These are phyloP conservation scores for Aspergillus ibericus DNA, from an alignment of 2,329 filamentous ascomycete genomes.

Conservation along the genomic window DNA sequence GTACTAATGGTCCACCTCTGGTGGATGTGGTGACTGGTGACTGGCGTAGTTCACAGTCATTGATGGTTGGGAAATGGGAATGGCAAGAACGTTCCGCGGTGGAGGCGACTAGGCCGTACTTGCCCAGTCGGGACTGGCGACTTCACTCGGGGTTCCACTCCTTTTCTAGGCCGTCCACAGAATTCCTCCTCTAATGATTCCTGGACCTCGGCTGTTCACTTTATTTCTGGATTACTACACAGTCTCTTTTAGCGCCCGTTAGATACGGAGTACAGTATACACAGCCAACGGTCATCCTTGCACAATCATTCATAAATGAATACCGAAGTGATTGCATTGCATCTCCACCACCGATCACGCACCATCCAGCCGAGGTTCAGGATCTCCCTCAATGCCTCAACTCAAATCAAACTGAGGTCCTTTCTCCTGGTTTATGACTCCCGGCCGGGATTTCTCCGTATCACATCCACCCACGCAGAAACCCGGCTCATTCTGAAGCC, in stretches of 20 bases:
- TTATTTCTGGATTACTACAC: no score
- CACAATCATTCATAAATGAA: background rate
- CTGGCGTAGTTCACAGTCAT: background rate
- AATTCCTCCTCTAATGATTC: background rate
- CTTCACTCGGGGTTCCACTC: background rate
- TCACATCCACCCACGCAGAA: background rate
- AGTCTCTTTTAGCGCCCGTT: no score
- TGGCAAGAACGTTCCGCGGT: background rate
- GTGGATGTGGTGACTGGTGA: no score
- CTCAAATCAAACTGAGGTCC: background rate
- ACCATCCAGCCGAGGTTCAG: background rate
- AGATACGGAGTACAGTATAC: no score
- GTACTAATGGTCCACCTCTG: no score
- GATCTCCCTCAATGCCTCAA: background rate
- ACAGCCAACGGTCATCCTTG: no score
- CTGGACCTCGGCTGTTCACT: background rate
- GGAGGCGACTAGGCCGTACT: background rate
- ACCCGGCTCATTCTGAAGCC: background rate
- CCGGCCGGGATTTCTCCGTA: background rate
- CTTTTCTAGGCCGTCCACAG: no score
- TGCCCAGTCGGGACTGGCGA: background rate
- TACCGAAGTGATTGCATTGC: background rate
- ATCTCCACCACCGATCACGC: background rate
- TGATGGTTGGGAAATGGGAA: background rate
- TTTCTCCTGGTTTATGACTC: background rate